Evolutionary conservation across 306 rosid genomes (phyloP).

Genomic region (Acmispon strigosus): DNA sequence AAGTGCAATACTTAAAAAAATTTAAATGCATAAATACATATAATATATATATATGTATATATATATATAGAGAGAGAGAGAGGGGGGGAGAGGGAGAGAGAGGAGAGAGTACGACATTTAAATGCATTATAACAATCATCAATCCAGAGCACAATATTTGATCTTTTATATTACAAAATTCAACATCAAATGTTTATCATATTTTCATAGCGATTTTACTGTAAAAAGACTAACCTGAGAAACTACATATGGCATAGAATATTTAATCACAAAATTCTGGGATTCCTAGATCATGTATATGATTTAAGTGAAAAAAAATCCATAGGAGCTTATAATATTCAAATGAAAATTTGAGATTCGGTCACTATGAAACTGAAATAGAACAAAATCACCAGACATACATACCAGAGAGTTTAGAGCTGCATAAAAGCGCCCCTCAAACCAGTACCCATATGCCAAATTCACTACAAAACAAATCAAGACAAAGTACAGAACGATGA

Average conservation of each 20-base stretch:
- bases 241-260: background rate
- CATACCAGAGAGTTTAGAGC: slow-evolving; percentile 76
- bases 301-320: background rate
- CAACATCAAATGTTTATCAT: too few species aligned
- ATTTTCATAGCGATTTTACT: background rate
- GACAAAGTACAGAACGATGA: background rate
- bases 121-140: too few species aligned
- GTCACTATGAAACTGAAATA: slow-evolving; percentile 12
- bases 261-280: slow-evolving; percentile 4
- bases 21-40: too few species aligned
- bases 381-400: background rate
- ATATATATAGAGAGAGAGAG: too few species aligned
- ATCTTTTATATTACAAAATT: too few species aligned
- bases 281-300: background rate
- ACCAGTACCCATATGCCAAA: slow-evolving; percentile 83
- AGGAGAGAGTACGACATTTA: too few species aligned
- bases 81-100: too few species aligned
- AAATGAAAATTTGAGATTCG: background rate
- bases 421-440: slow-evolving; percentile 57
- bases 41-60: too few species aligned
- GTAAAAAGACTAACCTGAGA: background rate
- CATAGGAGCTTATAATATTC: background rate
- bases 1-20: too few species aligned
- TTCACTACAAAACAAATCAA: slow-evolving; percentile 57
- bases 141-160: too few species aligned